phyloP scores from a whole-genome alignment of 75 land plant species.

The Sequoia sempervirens region DNA sequence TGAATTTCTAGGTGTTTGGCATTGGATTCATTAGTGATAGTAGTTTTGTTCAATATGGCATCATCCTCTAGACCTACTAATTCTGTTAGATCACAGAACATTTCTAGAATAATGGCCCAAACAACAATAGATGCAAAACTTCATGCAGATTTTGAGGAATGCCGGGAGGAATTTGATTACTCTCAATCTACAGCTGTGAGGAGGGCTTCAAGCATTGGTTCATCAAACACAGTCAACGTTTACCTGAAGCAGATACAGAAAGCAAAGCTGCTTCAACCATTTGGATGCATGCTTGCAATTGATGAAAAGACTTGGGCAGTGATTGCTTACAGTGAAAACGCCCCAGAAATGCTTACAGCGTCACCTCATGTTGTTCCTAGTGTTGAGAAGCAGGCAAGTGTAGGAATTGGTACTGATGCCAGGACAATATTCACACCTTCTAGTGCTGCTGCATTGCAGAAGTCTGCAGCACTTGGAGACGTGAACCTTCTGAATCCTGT shows the following conservation, averaged over 20 bases:
- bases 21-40: background rate
- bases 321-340: constrained; percentile 78
- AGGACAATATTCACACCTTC: constrained; percentile 4
- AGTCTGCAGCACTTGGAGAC: constrained; percentile 60
- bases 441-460: constrained; percentile 32
- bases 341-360: constrained; percentile 74
- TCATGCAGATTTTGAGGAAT: constrained; percentile 57
- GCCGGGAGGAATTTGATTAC: constrained; percentile 70
- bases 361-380: constrained; percentile 69
- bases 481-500: constrained; percentile 80
- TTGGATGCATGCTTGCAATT: constrained; percentile 77
- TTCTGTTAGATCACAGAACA: constrained; percentile 36
- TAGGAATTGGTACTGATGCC: constrained; percentile 62
- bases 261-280: constrained; percentile 67
- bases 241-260: constrained; percentile 79
- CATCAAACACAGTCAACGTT: constrained; percentile 42
- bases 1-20: background rate
- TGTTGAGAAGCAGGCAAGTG: constrained; percentile 48
- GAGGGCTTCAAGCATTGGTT: constrained; percentile 14
- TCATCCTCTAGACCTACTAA: constrained; percentile 54
- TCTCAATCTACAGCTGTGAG: constrained; percentile 38
- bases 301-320: constrained; percentile 69
- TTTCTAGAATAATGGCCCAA: constrained; percentile 61
- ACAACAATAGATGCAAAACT: constrained; percentile 77
- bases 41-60: constrained; percentile 4